phyloP scores from a whole-genome alignment of 805 yeast species.

The Candida coleopterorum region DNA sequence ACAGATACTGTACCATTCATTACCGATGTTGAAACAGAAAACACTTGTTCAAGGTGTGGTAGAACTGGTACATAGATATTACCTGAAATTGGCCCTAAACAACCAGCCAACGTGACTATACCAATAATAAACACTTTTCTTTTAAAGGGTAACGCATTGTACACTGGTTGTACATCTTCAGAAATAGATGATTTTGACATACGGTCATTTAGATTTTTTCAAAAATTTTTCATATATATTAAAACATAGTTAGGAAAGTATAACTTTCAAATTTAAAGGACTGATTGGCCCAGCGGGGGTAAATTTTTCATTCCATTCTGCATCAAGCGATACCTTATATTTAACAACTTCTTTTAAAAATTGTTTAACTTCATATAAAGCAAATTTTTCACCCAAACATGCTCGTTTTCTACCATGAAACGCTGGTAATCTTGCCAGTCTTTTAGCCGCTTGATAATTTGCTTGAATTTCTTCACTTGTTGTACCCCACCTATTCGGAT shows the following conservation, averaged over 20 bases:
- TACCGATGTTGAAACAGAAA: conserved; percentile 34
- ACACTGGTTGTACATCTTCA: not conserved
- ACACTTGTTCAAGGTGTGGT: conserved; percentile 40
- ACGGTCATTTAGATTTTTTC: no score
- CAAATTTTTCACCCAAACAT: conserved; percentile 57
- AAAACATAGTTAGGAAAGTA: conserved; percentile 4
- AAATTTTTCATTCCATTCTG: conserved; percentile 43
- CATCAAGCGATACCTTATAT: conserved; percentile 34
- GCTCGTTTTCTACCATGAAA: conserved; percentile 60
- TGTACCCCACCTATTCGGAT: conserved; percentile 51
- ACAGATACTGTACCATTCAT: conserved; percentile 56
- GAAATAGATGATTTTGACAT: conserved; percentile 1
- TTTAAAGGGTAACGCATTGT: conserved; percentile 5
- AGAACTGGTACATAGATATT: conserved; percentile 54
- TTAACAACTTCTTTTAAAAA: conserved; percentile 33
- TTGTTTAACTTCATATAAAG: conserved; percentile 41
- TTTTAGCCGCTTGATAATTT: conserved; percentile 41
- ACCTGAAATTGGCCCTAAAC: conserved; percentile 54
- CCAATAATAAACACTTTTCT: conserved; percentile 30
- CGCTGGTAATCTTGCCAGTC: conserved; percentile 42
- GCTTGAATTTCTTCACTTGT: conserved; percentile 30
- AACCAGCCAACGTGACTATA: conserved; percentile 46
- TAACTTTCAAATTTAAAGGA: conserved; percentile 34
- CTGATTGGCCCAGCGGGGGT: conserved; percentile 59
- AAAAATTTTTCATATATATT: not conserved